Evolutionary conservation across 768 basidiomycete genomes (phyloP), one percentile per base, ranked within the genome.

Genomic region (Fomitopsis pulvina): DNA sequence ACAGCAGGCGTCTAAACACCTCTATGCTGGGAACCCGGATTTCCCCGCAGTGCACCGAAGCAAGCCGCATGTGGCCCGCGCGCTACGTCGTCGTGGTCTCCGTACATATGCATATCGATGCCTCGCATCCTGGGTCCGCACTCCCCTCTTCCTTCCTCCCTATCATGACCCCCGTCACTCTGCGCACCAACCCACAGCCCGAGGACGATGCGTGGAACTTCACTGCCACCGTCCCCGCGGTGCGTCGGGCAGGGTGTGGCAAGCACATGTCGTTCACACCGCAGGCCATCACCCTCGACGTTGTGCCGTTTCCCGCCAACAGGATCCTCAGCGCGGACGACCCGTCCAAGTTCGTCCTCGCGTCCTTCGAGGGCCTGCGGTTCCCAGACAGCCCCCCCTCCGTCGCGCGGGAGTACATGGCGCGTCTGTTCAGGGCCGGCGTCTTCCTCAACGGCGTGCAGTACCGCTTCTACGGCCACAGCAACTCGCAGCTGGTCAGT

Each of bases 391-490:
- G 72, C 16, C 71, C 73, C 4, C 65, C 78, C 24, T 70, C 68
- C 26, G 71, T 68, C 22, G 73, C 71, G 4, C 63, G 71, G 41
- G 81, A 83, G 11, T 85, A 85, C 55, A 75, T 84, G 39, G 57
- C 66, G 18, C 70, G 79, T 27, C 59, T 85, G 52, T 69, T 84
- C 63, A 75, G 72, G 51, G 65, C 68, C 0, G 83, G 83, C 0
- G 50, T 86, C 1, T 75, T 74, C 56, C 56, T 83, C 56, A 84
- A 85, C 52, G 71, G 69, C 1, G 62, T 73, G 0, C 78, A 83
- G 54, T 83, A 84, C 60, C 76, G 83, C 2, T 85, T 85, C 60
- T 85, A 83, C 51, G 79, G 80, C 49, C 83, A 86, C 51, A 83
- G 83, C 37, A 83, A 85, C 58, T 85, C 81, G 52, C 83, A 86